Conservation (phyloP, 306 rosid genomes). For the Vigna hirtella region DNA sequence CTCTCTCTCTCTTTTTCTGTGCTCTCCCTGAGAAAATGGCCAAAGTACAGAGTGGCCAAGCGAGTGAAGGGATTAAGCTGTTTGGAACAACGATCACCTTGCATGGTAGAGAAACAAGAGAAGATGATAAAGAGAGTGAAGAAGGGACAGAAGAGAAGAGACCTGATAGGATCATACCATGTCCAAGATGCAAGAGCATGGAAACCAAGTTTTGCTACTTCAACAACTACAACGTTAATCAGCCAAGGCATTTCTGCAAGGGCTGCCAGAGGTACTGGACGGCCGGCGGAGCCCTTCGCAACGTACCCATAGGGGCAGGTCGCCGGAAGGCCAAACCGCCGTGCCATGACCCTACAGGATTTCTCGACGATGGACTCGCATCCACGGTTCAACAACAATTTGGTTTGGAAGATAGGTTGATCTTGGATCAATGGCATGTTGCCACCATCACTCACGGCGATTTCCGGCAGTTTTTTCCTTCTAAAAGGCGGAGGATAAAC, state of each 20-base stretch:
- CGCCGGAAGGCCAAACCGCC: slow-evolving; percentile 64
- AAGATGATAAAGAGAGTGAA: slow-evolving; percentile 47
- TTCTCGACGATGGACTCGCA: slow-evolving; percentile 48
- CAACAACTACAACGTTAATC: slow-evolving; percentile 84
- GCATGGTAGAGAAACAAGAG: slow-evolving; percentile 52
- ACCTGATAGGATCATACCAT: slow-evolving; percentile 66
- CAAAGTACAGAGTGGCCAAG: slow-evolving; percentile 45
- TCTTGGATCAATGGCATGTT: slow-evolving; percentile 61
- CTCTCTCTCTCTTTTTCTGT: too few relatives aligned
- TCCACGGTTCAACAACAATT: slow-evolving; percentile 58
- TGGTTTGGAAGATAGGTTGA: slow-evolving; percentile 43
- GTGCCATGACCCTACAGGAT: slow-evolving; percentile 33
- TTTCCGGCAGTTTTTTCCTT: slow-evolving; percentile 56
- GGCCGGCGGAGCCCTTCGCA: slow-evolving; percentile 82
- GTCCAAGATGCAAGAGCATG: slow-evolving; percentile 88
- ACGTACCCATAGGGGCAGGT: slow-evolving; percentile 80
- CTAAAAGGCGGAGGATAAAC: slow-evolving; percentile 59
- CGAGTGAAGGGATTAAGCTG: slow-evolving; percentile 65
- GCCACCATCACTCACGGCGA: slow-evolving; percentile 48
- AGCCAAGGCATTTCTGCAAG: slow-evolving; percentile 84
- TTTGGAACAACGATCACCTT: slow-evolving; percentile 66
- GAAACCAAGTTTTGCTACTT: slow-evolving; percentile 84
- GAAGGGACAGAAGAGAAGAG: slow-evolving; percentile 49
- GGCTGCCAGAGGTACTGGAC: slow-evolving; percentile 88
- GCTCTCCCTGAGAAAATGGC: slow-evolving; percentile 46